Evolutionary conservation across 768 basidiomycete species (phyloP), one percentile per base, ranked within the genome.

Genomic region (Rhodotorula sphaerocarpa): DNA sequence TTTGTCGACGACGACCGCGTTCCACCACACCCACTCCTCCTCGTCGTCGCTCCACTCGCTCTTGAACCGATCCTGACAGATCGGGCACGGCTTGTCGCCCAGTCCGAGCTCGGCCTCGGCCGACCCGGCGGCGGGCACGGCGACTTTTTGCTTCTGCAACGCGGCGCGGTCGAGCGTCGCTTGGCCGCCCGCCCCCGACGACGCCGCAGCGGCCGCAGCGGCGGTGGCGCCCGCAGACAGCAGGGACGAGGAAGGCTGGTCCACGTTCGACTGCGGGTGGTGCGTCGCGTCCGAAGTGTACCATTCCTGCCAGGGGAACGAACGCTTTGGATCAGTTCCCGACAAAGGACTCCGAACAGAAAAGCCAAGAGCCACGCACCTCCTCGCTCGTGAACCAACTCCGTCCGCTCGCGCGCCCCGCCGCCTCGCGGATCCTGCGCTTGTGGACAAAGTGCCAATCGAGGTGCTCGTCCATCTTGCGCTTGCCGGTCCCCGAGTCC

Each of bases 361-460:
- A 23, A 20, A 31, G 42, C 9, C 20, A 41, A 0, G 30, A 14
- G 20, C 7, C 53, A 59, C 67, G 31, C 55, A 52, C 65, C 45
- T 69, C 61, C 51, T 66, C 65, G 12, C 52, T 53, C 7, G 60
- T 48, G 61, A 91, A 88, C 92, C 92, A 96, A 70, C 86, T 86
- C 30, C 93, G 82, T 70, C 86, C 88, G 70, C 90, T 85, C 42
- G 90, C 90, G 62, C 93, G 81, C 0, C 88, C 90, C 23, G 82
- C 76, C 45, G 83, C 84, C 74, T 75, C 74, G 12, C 73, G 55
- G 41, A 75, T 71, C 50, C 72, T 87, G 63, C 86, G 82, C 72
- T 96, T 97, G 74, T 93, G 86, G 74, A 85, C 81, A 77, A 95
- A 96, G 75, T 99, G 93, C 86, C 88, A 87, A 74, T 99, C 93